A percentile compares a stretch with the other conserved stretches of the same genome.
These are phyloP conservation scores for Groenewaldozyma sp. DNA, from an alignment of 1,139 yeast genomes.

Conservation along the genomic window DNA sequence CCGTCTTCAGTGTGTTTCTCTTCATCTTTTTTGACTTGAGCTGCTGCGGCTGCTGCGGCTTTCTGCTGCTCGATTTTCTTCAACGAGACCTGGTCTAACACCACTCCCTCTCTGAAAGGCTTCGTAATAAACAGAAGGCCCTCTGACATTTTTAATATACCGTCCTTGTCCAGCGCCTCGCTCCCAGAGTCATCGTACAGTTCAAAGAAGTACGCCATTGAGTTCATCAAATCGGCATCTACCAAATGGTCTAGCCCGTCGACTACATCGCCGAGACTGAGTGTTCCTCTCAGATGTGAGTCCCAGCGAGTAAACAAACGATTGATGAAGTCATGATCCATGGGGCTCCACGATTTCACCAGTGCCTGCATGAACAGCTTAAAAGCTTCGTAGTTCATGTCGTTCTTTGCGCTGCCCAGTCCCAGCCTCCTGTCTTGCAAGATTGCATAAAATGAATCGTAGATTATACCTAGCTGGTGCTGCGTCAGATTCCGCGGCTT, in stretches of 20 bases:
- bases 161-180: constrained; percentile 66
- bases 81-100: constrained; percentile 19
- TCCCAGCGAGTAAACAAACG: constrained; percentile 71
- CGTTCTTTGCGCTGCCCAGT: constrained; percentile 43
- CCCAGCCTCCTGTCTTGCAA: constrained; percentile 68
- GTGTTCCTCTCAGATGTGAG: constrained; percentile 40
- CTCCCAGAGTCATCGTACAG: constrained; percentile 56
- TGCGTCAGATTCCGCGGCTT: constrained; percentile 52
- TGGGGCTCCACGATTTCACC: constrained; percentile 28
- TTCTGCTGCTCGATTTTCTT: constrained; percentile 13
- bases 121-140: constrained; percentile 73
- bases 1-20: background rate
- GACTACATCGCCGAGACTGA: constrained; percentile 62
- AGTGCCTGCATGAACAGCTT: constrained; percentile 66
- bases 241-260: constrained; percentile 62
- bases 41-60: constrained; percentile 11
- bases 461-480: constrained; percentile 57
- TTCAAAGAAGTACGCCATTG: constrained; percentile 69
- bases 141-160: constrained; percentile 76
- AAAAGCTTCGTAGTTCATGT: constrained; percentile 69
- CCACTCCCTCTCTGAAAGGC: constrained; percentile 40
- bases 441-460: constrained; percentile 77
- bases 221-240: constrained; percentile 67
- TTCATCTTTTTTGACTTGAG: constrained; percentile 2
- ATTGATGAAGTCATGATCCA: constrained; percentile 42